Conservation (phyloP, 495 filamentous ascomycete genomes). For the Neurospora sp. region DNA sequence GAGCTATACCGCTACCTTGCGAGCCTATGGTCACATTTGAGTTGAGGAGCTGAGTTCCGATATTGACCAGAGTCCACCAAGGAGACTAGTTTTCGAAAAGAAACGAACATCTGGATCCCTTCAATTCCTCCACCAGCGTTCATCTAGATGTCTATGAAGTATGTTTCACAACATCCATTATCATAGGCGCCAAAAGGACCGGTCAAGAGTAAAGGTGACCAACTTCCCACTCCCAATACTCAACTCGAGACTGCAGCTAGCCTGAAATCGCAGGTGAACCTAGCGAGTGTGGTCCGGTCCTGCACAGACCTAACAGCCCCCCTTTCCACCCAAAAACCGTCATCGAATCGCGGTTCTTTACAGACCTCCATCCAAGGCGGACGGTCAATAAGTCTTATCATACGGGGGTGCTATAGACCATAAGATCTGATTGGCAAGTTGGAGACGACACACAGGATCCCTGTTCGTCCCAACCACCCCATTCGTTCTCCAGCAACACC, state of each 20-base stretch:
- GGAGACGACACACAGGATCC: neutral
- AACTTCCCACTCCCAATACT: neutral
- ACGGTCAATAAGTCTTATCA: slow-evolving; percentile 9
- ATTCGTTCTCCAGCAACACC: neutral
- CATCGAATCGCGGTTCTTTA: slow-evolving; percentile 3
- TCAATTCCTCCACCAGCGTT: neutral
- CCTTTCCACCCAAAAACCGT: neutral
- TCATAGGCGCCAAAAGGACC: neutral
- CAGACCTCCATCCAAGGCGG: slow-evolving; percentile 10
- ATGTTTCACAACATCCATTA: neutral
- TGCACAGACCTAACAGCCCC: slow-evolving; percentile 1
- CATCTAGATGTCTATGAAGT: slow-evolving; percentile 4
- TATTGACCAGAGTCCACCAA: neutral
- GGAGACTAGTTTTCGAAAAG: neutral
- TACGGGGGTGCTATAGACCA: neutral
- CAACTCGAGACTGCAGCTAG: slow-evolving; percentile 1
- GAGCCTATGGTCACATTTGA: neutral
- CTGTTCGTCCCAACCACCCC: neutral
- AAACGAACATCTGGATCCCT: neutral
- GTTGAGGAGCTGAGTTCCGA: neutral
- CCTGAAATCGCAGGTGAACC: neutral
- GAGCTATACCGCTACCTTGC: neutral
- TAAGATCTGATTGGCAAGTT: neutral
- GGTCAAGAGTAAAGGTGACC: neutral
- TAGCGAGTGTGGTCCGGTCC: neutral